Evolutionary conservation across 345 rosid species (phyloP), one percentile per base, ranked within the genome.

Genomic region (Pistacia integerrima): DNA sequence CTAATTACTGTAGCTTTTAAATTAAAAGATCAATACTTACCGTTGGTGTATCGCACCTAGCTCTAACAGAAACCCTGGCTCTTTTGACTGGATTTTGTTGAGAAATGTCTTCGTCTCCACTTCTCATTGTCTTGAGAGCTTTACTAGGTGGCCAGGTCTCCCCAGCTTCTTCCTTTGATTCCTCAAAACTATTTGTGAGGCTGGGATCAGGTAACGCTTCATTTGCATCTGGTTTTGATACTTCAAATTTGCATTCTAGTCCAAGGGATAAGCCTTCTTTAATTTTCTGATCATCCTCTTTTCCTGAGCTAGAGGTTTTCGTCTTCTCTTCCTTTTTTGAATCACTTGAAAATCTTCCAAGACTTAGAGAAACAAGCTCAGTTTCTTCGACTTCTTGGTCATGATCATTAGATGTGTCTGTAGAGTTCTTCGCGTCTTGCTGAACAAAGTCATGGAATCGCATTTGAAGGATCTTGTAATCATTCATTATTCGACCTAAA

Each of bases 21-120:
- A 63, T 7, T 63, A 1, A 41, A 62, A 5, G 22, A 75, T 63
- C n/a, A 22, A 58, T 68, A 82, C 86, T 82, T 13, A 95, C 99
- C 87, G 98, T 95, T 3, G 97, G 92, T 16, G 96, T 85, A 36
- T 93, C 93, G 51, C 99, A 95, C 84, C 93, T 85, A 65, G 94
- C 88, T 83, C 97, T 80, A 51, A 95, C 98, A 33, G 89, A 93
- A 85, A 95, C 99, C 90, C 97, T 90, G 81, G 92, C 83, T 85
- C 87, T 95, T 88, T 95, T 95, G 36, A 80, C 83, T 2, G 89
- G 83, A 75, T 79, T 90, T 75, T 90, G 96, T 38, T 85, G 91
- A 60, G 79, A 79, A 62, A 67, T 73, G 77, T 90, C 96, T 33
- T 89, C 88, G 30, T 85, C 91, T 72, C 76, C 83, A 28, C 67